Evolutionary conservation across 1,284 basidiomycete species (phyloP).

Genomic region (Chiua sp.): DNA sequence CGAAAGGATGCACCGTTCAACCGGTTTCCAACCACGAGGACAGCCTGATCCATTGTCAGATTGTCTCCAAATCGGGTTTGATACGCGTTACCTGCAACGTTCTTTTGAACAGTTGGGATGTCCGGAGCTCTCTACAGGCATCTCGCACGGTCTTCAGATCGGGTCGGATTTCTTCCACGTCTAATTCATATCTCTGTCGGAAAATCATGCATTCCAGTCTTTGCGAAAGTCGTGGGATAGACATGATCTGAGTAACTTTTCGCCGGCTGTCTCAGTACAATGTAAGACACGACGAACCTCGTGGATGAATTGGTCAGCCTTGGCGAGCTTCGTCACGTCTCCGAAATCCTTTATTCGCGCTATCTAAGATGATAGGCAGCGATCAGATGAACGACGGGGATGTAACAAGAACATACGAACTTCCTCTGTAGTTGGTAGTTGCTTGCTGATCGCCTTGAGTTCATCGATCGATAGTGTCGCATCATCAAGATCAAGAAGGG

Average conservation of each 20-base stretch:
- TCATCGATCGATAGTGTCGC: constrained; percentile 69
- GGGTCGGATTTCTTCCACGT: constrained; percentile 84
- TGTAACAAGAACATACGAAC: constrained; percentile 40
- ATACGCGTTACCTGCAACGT: constrained; percentile 62
- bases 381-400: background rate
- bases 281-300: constrained; percentile 53
- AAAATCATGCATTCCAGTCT: constrained; percentile 86
- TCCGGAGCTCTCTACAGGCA: constrained; percentile 76
- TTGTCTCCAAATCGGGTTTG: background rate
- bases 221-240: constrained; percentile 75
- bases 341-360: constrained; percentile 68
- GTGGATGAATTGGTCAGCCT: constrained; percentile 85
- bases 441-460: constrained; percentile 72
- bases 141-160: constrained; percentile 82
- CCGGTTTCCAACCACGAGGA: constrained; percentile 81
- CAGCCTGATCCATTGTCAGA: constrained; percentile 48
- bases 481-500: constrained; percentile 77
- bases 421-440: constrained; percentile 81
- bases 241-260: constrained; percentile 64
- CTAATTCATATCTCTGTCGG: constrained; percentile 79
- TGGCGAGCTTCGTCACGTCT: constrained; percentile 73
- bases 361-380: constrained; percentile 45
- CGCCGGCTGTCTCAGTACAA: background rate
- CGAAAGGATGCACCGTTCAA: constrained; percentile 85
- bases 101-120: constrained; percentile 69